phyloP scores from a whole-genome alignment of 176 grass and related monocot genomes.

The Paspalum vaginatum region DNA sequence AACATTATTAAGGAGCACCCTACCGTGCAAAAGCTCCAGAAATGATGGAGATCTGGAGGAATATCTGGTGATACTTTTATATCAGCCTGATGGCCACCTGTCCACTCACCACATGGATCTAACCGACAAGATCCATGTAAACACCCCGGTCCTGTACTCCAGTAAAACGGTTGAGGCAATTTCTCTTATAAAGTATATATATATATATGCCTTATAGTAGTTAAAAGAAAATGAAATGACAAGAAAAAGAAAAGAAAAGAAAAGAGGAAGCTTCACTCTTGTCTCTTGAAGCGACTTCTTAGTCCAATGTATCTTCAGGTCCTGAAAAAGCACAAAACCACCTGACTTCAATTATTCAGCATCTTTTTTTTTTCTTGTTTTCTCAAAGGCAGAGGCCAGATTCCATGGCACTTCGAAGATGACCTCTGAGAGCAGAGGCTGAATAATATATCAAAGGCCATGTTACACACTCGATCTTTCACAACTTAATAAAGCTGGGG shows the following conservation, averaged over 20 bases:
- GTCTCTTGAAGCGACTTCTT: conserved; percentile 3
- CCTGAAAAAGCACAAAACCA: background rate
- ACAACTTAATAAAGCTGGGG: background rate
- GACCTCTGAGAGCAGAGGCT: background rate
- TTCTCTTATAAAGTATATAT: too few relatives aligned
- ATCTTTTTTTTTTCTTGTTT: background rate
- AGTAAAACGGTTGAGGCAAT: background rate
- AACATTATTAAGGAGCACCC: conserved; percentile 15
- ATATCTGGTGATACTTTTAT: conserved; percentile 9
- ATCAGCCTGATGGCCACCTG: background rate
- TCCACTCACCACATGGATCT: background rate
- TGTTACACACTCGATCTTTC: conserved; percentile 8
- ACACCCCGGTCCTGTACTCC: background rate
- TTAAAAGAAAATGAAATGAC: background rate
- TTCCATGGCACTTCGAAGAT: conserved; percentile 3
- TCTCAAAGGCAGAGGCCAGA: background rate
- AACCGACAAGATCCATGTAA: conserved; percentile 2
- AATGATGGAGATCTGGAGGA: conserved; percentile 45
- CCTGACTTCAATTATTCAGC: background rate
- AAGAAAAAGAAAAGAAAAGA: background rate
- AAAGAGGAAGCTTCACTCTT: background rate
- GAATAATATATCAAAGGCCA: background rate
- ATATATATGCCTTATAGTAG: background rate
- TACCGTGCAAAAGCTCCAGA: conserved; percentile 41
- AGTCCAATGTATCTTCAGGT: background rate